Base-by-base conservation (phyloP, 805 yeast genomes). In the Cyberlindnera veronae region DNA sequence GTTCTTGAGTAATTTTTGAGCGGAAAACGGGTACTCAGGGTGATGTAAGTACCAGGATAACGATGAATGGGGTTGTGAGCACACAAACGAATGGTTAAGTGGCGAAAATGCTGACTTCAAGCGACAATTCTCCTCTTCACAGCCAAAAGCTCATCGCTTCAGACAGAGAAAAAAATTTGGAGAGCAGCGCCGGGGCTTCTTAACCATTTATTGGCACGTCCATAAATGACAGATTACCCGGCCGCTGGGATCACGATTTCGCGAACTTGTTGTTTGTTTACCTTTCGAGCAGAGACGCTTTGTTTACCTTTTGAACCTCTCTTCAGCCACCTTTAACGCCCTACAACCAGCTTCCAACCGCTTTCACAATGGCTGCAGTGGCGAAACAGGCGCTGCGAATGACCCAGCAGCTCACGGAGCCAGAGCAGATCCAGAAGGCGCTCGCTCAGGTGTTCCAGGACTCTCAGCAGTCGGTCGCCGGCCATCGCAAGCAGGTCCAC, bases 381-480 rank as follows among this genome's bases (percentile, higher is more conserved):
- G 49, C 28, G 8, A 45, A 35, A 12, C 51, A 52, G 33, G 43
- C 52, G 8, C 37, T 24, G n/a, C 28, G 19, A 29, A 28, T 44
- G 32, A 34, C 43, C 7, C 49, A 46, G 20, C 36, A 42, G 42
- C 42, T 60, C n/a, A 29, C 53, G 4, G 55, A 55, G 28, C 61
- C 59, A 0, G 66, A 62, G 21, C 71, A 67, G 41, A 61, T 77
- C 20, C 64, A 66, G 27, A 39, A 45, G 10, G 77, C 84, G 4
- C 65, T 82, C 51, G 79, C 84, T 1, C 79, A 74, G 41, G 78
- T 81, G 4, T 89, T 89, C 55, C 91, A 84, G 54, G 91, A 82
- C 41, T 85, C 93, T 0, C 97, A 89, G 55, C 48, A 63, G 17
- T 71, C 86, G 2, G 69, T 81, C 23, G 81, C 90, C 0, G 82